Percentiles rank a stretch among this genome's conserved stretches.
These are phyloP conservation scores for Lecanicillium sp. DNA, from an alignment of 2,329 filamentous ascomycete species.

Conservation along the genomic window DNA sequence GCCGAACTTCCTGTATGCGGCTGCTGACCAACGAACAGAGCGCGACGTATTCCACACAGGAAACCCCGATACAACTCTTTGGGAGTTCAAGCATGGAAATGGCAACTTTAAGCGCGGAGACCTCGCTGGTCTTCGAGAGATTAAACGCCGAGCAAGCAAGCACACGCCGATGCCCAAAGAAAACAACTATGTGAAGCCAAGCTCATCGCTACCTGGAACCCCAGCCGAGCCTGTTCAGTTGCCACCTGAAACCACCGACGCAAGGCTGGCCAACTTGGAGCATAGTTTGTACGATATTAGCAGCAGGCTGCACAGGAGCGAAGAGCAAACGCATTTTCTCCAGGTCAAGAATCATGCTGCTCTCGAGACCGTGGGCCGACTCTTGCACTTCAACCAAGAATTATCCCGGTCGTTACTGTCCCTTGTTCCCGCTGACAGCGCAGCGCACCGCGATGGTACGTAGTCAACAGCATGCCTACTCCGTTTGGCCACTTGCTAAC, in stretches of 20 bases:
- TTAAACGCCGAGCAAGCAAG: constrained; percentile 87
- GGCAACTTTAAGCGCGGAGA: constrained; percentile 96
- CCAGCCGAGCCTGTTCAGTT: constrained; percentile 71
- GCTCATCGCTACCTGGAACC: constrained; percentile 72
- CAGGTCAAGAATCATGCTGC: constrained; percentile 74
- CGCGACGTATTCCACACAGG: constrained; percentile 98
- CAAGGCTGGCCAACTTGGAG: constrained; percentile 67
- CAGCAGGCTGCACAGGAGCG: constrained; percentile 67
- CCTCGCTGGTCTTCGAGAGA: constrained; percentile 82
- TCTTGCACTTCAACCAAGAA: constrained; percentile 74
- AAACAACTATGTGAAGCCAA: constrained; percentile 70
- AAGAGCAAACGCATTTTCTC: constrained; percentile 74
- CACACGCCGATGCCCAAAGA: constrained; percentile 92
- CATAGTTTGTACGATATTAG: constrained; percentile 77
- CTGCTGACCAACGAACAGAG: constrained; percentile 44
- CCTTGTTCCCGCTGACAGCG: constrained; percentile 67
- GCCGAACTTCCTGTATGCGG: not conserved
- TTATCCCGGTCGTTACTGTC: constrained; percentile 68
- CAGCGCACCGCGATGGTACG: constrained; percentile 76
- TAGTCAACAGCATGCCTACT: constrained; percentile 13
- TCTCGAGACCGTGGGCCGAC: constrained; percentile 68
- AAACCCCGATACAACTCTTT: constrained; percentile 84
- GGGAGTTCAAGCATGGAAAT: constrained; percentile 98
- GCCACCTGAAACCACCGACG: constrained; percentile 67
- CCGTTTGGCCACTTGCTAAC: constrained; percentile 36